These are phyloP conservation scores for Linnemannia exigua DNA, from an alignment of 192 early-diverging fungal genomes.

Conservation along the genomic window DNA sequence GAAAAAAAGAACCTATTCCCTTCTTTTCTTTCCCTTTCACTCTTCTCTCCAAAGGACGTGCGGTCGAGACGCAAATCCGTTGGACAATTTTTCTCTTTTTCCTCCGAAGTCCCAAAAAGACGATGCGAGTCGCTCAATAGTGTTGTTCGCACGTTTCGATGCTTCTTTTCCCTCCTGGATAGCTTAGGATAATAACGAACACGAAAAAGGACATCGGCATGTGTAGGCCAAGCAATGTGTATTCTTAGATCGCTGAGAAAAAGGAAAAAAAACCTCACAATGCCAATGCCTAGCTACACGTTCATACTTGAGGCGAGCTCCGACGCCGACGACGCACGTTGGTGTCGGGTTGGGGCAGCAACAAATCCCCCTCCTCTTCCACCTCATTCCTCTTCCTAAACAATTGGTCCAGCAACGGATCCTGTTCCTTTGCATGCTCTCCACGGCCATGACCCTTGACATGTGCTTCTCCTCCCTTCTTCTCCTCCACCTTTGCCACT, in stretches of 20 bases:
- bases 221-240: not conserved
- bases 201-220: not conserved
- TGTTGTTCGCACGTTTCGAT: not conserved
- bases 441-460: not conserved
- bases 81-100: not conserved
- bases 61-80: slow-evolving; percentile 7
- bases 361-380: not conserved
- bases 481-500: not conserved
- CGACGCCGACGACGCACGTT: not conserved
- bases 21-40: not conserved
- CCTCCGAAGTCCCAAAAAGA: too few relatives aligned
- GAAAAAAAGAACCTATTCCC: not conserved
- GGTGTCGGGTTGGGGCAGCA: not conserved
- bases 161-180: not conserved
- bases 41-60: not conserved
- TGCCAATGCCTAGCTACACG: not conserved
- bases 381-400: not conserved
- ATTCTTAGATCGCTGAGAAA: not conserved
- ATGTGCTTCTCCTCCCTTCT: not conserved
- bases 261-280: not conserved
- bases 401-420: not conserved
- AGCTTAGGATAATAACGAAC: not conserved
- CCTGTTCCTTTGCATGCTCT: not conserved
- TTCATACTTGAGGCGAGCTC: not conserved
- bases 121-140: not conserved